Percentiles rank a stretch among this genome's conserved stretches.
These are phyloP conservation scores for Blastocladiella emersonii DNA, from an alignment of 371 early-diverging fungal species.

Conservation along the genomic window DNA sequence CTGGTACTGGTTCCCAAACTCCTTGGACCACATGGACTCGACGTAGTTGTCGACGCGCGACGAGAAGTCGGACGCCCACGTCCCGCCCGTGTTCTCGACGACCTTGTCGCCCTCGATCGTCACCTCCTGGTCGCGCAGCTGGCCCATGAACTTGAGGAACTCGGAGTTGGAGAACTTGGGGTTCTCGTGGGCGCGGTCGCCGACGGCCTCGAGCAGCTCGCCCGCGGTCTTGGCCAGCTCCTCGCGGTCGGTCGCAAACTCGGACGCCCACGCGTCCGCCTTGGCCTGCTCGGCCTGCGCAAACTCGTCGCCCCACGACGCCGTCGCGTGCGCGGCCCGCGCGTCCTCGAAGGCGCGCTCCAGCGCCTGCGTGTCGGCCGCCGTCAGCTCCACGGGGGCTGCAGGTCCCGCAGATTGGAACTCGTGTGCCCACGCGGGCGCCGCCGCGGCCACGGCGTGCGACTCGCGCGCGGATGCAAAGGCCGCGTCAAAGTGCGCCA, in stretches of 20 bases:
- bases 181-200: constrained; percentile 38
- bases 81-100: constrained; percentile 33
- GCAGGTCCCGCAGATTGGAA: constrained; percentile 1
- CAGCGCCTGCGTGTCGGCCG: constrained; percentile 42
- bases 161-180: constrained; percentile 84
- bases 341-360: constrained; percentile 64
- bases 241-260: constrained; percentile 12
- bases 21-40: constrained; percentile 31
- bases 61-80: constrained; percentile 42
- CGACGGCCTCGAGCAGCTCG: constrained; percentile 60
- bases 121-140: constrained; percentile 73
- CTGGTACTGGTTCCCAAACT: constrained; percentile 24
- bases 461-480: constrained; percentile 5
- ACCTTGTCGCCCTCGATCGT: constrained; percentile 72
- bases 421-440: background rate
- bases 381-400: background rate
- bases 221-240: constrained; percentile 75
- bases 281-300: constrained; percentile 16
- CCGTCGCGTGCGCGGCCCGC: constrained; percentile 12
- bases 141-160: constrained; percentile 79
- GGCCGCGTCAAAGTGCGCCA: constrained; percentile 10
- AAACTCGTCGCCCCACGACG: constrained; percentile 29
- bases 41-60: constrained; percentile 25
- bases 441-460: background rate
- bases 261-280: constrained; percentile 17